Evolutionary conservation across 192 early-diverging fungal genomes (phyloP), one percentile per base, ranked within the genome.

Genomic region (Backusella macrospora): DNA sequence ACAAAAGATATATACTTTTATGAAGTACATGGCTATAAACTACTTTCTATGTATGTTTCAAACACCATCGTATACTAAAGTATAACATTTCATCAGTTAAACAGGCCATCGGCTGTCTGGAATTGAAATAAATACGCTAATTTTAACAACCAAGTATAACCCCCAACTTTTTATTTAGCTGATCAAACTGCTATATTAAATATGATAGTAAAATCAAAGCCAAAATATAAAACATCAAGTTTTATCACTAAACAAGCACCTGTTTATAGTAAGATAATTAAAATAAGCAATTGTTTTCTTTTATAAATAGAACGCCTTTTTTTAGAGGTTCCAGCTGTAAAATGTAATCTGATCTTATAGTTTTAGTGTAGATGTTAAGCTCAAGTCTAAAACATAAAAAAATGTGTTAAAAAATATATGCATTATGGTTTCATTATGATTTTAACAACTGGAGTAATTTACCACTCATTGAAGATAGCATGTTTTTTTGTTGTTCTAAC

Each of bases 361-460:
- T 26, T 26, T 9, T 59, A 26, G 10, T 13, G 21, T 59, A 23
- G 12, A 59, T 59, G 21, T 8, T 59, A 26, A 59, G 21, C 3
- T 59, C 21, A 59, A 59, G 26, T 59, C 26, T 23, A 59, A 26
- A 26, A 59, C 21, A 59, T 26, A 59, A 49, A 49, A 16, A 48
- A 18, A 48, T 18, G 29, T 2, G 29, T 34, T 5, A 18, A 59
- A 59, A 52, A 52, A 52, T 8, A 59, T 59, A 26, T 59, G 52
- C 52, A 59, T 59, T 59, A 59, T 13, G 12, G 8, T 12, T 9
- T 55, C 10, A 55, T 21, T 21, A 55, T 55, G 49, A 55, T 55
- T 59, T 18, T 59, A 59, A n/a, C 52, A 59, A 59, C 52, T 59
- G 52, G 26, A 59, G 52, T 12, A 55, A 59, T 26, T 26, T 59